Percentiles rank a stretch among this genome's conserved stretches.
These are phyloP conservation scores for Suillus americanus DNA, from an alignment of 768 basidiomycete genomes.

Conservation along the genomic window DNA sequence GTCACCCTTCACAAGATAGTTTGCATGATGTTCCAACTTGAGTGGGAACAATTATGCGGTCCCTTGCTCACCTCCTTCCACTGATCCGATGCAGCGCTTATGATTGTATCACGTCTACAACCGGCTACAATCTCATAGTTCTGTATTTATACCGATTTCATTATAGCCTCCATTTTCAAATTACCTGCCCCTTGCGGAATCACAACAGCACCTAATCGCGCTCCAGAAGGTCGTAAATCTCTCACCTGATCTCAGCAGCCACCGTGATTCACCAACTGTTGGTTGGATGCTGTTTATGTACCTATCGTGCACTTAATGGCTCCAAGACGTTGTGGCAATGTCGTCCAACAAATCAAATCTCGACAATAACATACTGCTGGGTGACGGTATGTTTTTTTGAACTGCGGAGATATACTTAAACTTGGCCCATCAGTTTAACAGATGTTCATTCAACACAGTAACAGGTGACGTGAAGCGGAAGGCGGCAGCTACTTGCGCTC, in stretches of 20 bases:
- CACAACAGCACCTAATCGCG: background rate
- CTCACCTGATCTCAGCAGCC: background rate
- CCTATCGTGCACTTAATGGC: background rate
- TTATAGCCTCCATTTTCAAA: background rate
- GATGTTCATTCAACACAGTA: background rate
- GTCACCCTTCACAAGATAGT: background rate
- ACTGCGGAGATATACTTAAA: background rate
- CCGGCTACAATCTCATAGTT: background rate
- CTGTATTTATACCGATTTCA: background rate
- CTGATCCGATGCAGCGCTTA: background rate
- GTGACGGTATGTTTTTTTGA: background rate
- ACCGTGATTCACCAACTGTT: background rate
- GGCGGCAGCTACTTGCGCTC: background rate
- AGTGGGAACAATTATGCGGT: background rate
- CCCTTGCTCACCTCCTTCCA: background rate
- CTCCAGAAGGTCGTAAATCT: background rate
- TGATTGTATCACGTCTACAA: background rate
- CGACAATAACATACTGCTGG: background rate
- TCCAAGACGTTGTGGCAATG: background rate
- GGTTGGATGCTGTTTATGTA: background rate
- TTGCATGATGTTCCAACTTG: background rate
- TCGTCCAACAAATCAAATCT: background rate
- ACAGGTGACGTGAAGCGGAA: background rate
- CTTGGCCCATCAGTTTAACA: background rate
- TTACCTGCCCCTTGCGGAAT: background rate